These are phyloP conservation scores for Scleromitrula shiraiana DNA, from an alignment of 2,329 filamentous ascomycete genomes.

Conservation along the genomic window DNA sequence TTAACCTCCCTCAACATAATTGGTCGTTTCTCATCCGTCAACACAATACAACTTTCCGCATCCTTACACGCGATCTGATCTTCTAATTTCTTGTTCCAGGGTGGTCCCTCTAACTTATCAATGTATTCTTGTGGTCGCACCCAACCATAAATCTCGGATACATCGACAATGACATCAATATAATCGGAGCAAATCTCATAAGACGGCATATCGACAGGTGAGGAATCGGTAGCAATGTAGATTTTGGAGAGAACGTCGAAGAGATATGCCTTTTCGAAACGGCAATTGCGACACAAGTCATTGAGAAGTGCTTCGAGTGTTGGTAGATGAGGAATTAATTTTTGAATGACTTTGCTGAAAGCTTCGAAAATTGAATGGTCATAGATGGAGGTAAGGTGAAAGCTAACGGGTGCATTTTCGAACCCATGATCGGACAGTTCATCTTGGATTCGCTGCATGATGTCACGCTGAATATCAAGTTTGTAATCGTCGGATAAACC, in stretches of 20 bases:
- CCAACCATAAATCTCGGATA: conserved; percentile 92
- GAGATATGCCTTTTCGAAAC: conserved; percentile 95
- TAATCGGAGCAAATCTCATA: conserved; percentile 99
- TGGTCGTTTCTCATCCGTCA: conserved; percentile 52
- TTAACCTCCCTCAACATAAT: conserved; percentile 64
- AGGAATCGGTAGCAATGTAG: conserved; percentile 93
- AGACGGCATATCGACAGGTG: conserved; percentile 86
- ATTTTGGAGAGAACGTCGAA: conserved; percentile 98
- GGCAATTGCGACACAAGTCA: conserved; percentile 84
- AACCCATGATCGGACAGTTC: conserved; percentile 89
- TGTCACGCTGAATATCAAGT: conserved; percentile 91
- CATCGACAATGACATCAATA: conserved; percentile 96
- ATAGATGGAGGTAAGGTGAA: conserved; percentile 96
- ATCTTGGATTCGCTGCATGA: conserved; percentile 92
- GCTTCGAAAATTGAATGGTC: conserved; percentile 98
- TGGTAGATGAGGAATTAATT: conserved; percentile 86
- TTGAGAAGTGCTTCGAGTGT: conserved; percentile 92
- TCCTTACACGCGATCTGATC: conserved; percentile 59
- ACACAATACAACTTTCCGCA: conserved; percentile 60
- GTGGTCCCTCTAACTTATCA: conserved; percentile 48
- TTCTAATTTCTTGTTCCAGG: conserved; percentile 53
- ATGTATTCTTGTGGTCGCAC: conserved; percentile 47
- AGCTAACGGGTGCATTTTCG: conserved; percentile 88
- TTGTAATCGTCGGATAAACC: conserved; percentile 96
- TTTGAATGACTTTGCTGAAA: conserved; percentile 97